Base-by-base conservation (phyloP, 2,329 filamentous ascomycete species). In the Curvularia lunata region DNA sequence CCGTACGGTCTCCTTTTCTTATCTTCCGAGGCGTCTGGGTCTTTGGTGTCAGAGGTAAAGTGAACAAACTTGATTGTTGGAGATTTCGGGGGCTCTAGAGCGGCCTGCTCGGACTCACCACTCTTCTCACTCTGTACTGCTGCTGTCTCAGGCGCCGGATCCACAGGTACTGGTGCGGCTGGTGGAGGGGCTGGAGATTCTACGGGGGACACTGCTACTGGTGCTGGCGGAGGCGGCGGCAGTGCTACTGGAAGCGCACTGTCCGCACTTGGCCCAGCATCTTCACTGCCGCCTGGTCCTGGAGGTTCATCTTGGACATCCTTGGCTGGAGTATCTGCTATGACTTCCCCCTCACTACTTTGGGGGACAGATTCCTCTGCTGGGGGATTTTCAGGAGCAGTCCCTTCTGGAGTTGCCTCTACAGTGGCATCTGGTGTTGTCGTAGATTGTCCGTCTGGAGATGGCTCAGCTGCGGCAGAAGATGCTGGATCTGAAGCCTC, bases 1-100 rank as follows among this genome's bases (percentile, higher is more conserved):
- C 55, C 62, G 10, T 59, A 19, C 32, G 63, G 68, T 59, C 67
- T 70, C 56, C 69, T 73, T 60, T 69, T 75, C 52, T 71, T 75
- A 51, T 37, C 45, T 13, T 64, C 69, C 34, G 45, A 46, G 34
- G 70, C 62, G 58, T 75, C 74, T 71, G 71, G 61, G 58, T 74
- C 73, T 72, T 75, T 76, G 55, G 71, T 70, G 70, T 76, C 73
- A 73, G 73, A 69, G 50, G 73, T 68, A 64, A 76, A 76, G 55
- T 75, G 74, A 49, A 76, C 73, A 58, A 62, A 68, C 56, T 76
- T 76, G 42, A 63, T 60, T 34, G 61, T 67, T 48, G 69, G 71
- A 64, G 69, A 72, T 55, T 69, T 68, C 49, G 66, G 67, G 69
- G 71, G 63, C 62, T 68, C 59, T 69, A 68, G 67, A 73, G 69